Conservation (phyloP, 179 eudicot species). For the Spinacia oleracea region DNA sequence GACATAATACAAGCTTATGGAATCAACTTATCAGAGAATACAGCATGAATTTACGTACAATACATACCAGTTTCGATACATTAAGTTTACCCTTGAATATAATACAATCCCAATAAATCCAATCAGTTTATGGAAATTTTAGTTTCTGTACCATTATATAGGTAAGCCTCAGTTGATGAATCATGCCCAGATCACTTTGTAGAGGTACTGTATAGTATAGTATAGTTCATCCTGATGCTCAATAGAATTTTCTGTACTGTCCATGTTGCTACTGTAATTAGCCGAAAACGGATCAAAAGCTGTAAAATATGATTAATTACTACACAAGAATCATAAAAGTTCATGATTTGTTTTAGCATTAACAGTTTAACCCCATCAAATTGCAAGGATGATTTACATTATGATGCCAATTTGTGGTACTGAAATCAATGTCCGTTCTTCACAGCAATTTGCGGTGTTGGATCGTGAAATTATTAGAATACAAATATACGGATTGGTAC, state of each 20-base stretch:
- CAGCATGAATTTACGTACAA: constrained; percentile 22
- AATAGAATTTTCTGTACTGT: neutral
- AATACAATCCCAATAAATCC: neutral
- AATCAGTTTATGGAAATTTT: neutral
- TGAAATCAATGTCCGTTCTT: neutral
- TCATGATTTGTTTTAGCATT: neutral
- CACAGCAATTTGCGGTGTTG: neutral
- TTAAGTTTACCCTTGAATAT: neutral
- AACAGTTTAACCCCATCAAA: neutral
- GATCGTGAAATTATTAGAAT: neutral
- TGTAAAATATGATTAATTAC: no score
- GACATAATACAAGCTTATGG: constrained; percentile 79
- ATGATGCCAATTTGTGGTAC: neutral
- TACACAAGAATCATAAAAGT: neutral
- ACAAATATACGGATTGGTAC: no score
- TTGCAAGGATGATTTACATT: neutral
- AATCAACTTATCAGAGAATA: constrained; percentile 78
- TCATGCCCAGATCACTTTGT: neutral
- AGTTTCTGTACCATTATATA: neutral
- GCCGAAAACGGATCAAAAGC: neutral
- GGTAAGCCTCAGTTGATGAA: neutral
- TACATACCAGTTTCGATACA: neutral
- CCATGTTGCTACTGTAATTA: neutral
- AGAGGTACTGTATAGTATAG: neutral
- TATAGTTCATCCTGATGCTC: neutral